phyloP scores from a whole-genome alignment of 2,329 filamentous ascomycete genomes.

The Hortaea werneckii region DNA sequence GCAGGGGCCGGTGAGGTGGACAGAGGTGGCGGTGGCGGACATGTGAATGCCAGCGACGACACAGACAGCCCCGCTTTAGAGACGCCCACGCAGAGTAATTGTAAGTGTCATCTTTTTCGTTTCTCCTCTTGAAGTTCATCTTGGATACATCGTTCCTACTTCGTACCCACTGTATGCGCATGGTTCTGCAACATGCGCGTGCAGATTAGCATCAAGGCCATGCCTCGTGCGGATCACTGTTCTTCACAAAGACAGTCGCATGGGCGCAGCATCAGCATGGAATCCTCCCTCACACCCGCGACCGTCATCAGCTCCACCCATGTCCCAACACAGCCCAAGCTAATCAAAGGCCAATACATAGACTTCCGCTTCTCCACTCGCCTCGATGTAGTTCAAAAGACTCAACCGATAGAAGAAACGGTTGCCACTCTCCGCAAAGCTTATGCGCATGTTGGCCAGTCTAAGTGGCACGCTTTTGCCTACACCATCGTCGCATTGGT shows the following conservation, averaged over 20 bases:
- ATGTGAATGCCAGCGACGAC: conserved; percentile 9
- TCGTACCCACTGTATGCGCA: too few relatives aligned
- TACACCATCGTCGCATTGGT: conserved; percentile 54
- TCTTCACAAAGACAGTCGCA: too few relatives aligned
- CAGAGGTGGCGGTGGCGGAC: conserved; percentile 11
- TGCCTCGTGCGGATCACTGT: too few relatives aligned
- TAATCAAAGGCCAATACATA: conserved; percentile 28
- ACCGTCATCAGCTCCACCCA: not conserved
- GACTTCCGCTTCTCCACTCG: conserved; percentile 82
- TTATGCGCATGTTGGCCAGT: conserved; percentile 53
- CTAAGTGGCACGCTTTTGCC: conserved; percentile 56
- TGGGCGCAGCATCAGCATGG: too few relatives aligned
- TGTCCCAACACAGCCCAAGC: conserved; percentile 2
- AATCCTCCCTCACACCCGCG: not conserved
- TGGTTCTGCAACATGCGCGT: too few relatives aligned
- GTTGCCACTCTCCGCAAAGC: conserved; percentile 53
- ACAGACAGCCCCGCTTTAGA: conserved; percentile 10
- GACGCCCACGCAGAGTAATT: conserved; percentile 26
- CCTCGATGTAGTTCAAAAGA: conserved; percentile 79
- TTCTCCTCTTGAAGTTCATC: not conserved
- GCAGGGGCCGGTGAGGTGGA: conserved; percentile 9
- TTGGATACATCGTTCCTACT: too few relatives aligned
- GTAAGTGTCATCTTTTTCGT: conserved; percentile 17
- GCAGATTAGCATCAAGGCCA: too few relatives aligned
- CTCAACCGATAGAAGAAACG: conserved; percentile 69